Percentiles rank a stretch among this genome's conserved stretches.
Evolutionary conservation across 441 rosid genomes (phyloP).

Genomic region (Populus trichocarpa): DNA sequence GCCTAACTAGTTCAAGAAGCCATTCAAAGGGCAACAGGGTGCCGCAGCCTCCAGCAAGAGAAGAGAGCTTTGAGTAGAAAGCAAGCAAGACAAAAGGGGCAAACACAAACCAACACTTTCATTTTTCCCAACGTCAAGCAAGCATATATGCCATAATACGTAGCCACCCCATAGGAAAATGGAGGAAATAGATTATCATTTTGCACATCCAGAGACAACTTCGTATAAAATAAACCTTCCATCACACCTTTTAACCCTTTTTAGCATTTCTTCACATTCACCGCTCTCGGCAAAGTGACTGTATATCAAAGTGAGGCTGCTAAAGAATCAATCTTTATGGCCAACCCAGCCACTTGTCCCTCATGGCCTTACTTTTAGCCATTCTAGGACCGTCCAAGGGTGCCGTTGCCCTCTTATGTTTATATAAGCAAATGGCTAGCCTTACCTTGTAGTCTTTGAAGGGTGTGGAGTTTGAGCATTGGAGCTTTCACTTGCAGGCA

Average conservation of each 20-base stretch:
- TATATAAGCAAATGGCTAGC: slow-evolving; percentile 10
- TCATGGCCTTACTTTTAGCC: slow-evolving; percentile 21
- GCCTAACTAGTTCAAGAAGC: not conserved
- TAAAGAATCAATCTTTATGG: slow-evolving; percentile 52
- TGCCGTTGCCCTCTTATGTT: not conserved
- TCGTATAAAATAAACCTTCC: slow-evolving; percentile 14
- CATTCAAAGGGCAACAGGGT: not conserved
- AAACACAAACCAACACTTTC: slow-evolving; percentile 25
- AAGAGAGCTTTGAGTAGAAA: slow-evolving; percentile 70
- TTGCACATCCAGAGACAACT: not conserved
- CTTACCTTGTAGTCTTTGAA: not conserved
- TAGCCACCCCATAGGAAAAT: not conserved
- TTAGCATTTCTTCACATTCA: slow-evolving; percentile 30
- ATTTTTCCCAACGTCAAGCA: slow-evolving; percentile 53
- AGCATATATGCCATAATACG: slow-evolving; percentile 60
- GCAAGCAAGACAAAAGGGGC: slow-evolving; percentile 66
- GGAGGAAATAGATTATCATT: not conserved
- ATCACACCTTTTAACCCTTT: slow-evolving; percentile 5
- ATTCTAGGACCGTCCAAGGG: slow-evolving; percentile 18
- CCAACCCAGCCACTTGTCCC: slow-evolving; percentile 25
- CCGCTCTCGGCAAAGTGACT: slow-evolving; percentile 39
- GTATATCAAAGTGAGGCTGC: slow-evolving; percentile 34
- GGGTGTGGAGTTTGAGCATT: not conserved
- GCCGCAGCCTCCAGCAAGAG: not conserved
- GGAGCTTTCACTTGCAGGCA: not conserved